phyloP scores from a whole-genome alignment of 2,329 filamentous ascomycete species.

The Curvularia sp. region DNA sequence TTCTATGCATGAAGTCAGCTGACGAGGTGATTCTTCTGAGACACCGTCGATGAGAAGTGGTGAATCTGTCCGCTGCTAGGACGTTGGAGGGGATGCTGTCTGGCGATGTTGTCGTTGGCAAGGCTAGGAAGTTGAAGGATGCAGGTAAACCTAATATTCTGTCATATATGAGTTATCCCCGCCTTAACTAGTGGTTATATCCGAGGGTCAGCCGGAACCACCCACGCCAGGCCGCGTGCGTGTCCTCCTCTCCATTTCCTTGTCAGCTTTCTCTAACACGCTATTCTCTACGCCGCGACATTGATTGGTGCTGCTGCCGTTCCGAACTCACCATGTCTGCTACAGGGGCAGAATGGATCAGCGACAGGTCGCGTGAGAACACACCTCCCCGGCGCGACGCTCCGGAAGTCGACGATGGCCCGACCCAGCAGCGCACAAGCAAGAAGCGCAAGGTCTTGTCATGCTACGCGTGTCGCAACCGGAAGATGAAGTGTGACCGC shows the following conservation, averaged over 20 bases:
- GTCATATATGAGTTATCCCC: constrained; percentile 1
- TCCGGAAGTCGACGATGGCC: constrained; percentile 35
- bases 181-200: constrained; percentile 8
- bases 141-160: not conserved
- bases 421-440: constrained; percentile 50
- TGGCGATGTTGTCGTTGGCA: not conserved
- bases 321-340: constrained; percentile 35
- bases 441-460: constrained; percentile 57
- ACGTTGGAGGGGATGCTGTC: not conserved
- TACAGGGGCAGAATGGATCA: constrained; percentile 28
- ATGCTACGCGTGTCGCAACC: constrained; percentile 56
- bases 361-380: constrained; percentile 41
- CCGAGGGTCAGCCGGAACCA: not conserved
- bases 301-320: not conserved
- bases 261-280: constrained; percentile 37
- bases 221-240: not conserved
- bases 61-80: not conserved
- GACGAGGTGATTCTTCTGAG: not conserved
- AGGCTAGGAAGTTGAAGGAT: not conserved
- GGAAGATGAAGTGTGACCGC: constrained; percentile 59
- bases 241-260: constrained; percentile 19
- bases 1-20: not conserved
- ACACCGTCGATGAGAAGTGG: not conserved
- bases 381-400: constrained; percentile 36
- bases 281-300: constrained; percentile 7